phyloP scores from a whole-genome alignment of 2,329 filamentous ascomycete genomes.

The Arachnomyces sp. region DNA sequence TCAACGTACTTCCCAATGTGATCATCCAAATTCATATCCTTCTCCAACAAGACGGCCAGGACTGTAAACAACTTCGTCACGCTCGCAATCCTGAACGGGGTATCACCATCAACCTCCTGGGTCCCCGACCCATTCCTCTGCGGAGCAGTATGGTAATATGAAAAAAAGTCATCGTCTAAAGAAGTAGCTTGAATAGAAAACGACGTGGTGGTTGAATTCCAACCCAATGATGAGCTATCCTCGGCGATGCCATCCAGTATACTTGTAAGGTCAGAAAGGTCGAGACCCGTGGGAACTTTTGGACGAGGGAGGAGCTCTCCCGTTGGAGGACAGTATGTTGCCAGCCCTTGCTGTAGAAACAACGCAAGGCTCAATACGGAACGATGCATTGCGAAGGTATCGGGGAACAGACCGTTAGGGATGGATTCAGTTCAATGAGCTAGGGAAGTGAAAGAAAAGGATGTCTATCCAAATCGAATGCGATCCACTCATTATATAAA shows the following conservation, averaged over 20 bases:
- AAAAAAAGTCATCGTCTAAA: constrained; percentile 30
- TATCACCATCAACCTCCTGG: constrained; percentile 28
- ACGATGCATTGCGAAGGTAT: no score
- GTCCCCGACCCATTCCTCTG: constrained; percentile 29
- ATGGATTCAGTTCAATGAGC: no score
- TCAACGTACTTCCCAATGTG: constrained; percentile 25
- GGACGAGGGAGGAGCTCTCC: constrained; percentile 2
- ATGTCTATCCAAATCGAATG: no score
- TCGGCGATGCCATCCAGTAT: neutral
- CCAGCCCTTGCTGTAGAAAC: no score
- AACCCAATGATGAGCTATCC: neutral
- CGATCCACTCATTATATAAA: no score
- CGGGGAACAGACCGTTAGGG: no score
- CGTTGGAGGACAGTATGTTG: constrained; percentile 1
- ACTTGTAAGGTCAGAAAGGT: neutral
- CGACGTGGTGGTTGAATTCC: constrained; percentile 18
- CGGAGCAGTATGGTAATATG: constrained; percentile 30
- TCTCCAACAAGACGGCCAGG: constrained; percentile 5
- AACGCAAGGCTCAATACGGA: no score
- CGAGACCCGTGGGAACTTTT: neutral
- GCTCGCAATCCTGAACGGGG: constrained; percentile 34
- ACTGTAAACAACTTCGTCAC: constrained; percentile 15
- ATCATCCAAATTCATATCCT: constrained; percentile 19
- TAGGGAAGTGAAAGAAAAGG: no score
- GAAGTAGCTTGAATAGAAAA: constrained; percentile 37